Evolutionary conservation across 371 early-diverging fungal species (phyloP).

Genomic region (Apophysomyces trapeziformis): DNA sequence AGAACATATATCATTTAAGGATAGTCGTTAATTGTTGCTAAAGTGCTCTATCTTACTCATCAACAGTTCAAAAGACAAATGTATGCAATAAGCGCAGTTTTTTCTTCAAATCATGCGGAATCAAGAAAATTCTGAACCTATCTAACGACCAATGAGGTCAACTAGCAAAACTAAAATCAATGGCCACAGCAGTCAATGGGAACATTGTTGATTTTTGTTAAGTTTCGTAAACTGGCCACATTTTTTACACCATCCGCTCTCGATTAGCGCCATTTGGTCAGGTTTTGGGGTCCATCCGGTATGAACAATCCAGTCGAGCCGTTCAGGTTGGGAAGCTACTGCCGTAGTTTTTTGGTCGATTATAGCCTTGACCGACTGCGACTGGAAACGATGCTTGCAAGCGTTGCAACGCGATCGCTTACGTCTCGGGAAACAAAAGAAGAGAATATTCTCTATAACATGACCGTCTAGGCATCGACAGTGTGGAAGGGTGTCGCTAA

Average conservation of each 20-base stretch:
- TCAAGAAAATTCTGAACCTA: too few relatives aligned
- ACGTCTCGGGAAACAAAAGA: neutral
- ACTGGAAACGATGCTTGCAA: neutral
- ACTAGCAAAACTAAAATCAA: neutral
- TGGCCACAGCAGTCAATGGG: neutral
- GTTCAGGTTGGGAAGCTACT: neutral
- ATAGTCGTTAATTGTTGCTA: too few relatives aligned
- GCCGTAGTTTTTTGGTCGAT: neutral
- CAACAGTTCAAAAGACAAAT: too few relatives aligned
- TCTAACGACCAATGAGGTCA: too few relatives aligned
- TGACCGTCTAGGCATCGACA: neutral
- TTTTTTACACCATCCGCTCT: conserved; percentile 18
- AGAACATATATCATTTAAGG: too few relatives aligned
- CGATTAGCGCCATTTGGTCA: conserved; percentile 16
- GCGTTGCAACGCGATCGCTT: neutral
- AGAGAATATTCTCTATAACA: neutral
- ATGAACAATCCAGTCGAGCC: conserved; percentile 12
- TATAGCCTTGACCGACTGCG: neutral
- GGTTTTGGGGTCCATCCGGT: conserved; percentile 24
- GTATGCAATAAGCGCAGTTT: too few relatives aligned
- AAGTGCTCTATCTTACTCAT: too few relatives aligned
- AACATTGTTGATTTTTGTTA: neutral
- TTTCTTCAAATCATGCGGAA: too few relatives aligned
- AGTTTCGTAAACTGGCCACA: conserved; percentile 17
- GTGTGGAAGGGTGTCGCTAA: neutral